These are phyloP conservation scores for Colletotrichum sublineola DNA, from an alignment of 2,329 filamentous ascomycete genomes.

Conservation along the genomic window DNA sequence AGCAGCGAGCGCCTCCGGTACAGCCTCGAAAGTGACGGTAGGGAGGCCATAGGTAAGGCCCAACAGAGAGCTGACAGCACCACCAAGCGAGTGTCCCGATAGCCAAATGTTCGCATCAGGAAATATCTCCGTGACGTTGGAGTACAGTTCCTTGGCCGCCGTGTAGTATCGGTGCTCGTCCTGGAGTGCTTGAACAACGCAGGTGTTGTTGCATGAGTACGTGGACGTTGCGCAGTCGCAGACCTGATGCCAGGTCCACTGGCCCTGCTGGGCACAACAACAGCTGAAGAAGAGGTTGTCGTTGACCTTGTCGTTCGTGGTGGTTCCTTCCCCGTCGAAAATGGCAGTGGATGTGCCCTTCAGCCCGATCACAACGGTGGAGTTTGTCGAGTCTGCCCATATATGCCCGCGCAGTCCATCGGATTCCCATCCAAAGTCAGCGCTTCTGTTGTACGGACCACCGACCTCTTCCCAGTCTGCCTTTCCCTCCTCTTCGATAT, in stretches of 20 bases:
- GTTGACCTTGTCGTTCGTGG: conserved; percentile 96
- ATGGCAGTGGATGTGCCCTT: conserved; percentile 93
- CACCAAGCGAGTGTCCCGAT: conserved; percentile 91
- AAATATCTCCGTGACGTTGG: conserved; percentile 91
- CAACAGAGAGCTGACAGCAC: conserved; percentile 87
- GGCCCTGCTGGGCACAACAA: conserved; percentile 94
- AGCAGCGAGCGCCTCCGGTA: conserved; percentile 90
- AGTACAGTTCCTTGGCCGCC: conserved; percentile 88
- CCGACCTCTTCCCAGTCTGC: conserved; percentile 88
- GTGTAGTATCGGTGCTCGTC: conserved; percentile 94
- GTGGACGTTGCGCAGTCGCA: conserved; percentile 92
- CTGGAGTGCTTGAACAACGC: conserved; percentile 79
- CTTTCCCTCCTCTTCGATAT: conserved; percentile 78
- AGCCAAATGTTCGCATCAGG: conserved; percentile 89
- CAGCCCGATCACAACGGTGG: conserved; percentile 89
- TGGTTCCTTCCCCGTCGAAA: conserved; percentile 97
- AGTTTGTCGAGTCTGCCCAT: conserved; percentile 87
- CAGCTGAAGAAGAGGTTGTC: conserved; percentile 99
- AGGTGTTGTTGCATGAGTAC: conserved; percentile 93
- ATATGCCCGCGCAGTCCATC: conserved; percentile 94
- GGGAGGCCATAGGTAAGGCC: conserved; percentile 92
- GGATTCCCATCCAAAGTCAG: conserved; percentile 91
- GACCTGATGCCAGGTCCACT: conserved; percentile 90
- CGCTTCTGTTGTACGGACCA: conserved; percentile 84
- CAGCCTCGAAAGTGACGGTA: conserved; percentile 92